phyloP scores from a whole-genome alignment of 1,284 basidiomycete species.

The Cutaneotrichosporon curvatum region DNA sequence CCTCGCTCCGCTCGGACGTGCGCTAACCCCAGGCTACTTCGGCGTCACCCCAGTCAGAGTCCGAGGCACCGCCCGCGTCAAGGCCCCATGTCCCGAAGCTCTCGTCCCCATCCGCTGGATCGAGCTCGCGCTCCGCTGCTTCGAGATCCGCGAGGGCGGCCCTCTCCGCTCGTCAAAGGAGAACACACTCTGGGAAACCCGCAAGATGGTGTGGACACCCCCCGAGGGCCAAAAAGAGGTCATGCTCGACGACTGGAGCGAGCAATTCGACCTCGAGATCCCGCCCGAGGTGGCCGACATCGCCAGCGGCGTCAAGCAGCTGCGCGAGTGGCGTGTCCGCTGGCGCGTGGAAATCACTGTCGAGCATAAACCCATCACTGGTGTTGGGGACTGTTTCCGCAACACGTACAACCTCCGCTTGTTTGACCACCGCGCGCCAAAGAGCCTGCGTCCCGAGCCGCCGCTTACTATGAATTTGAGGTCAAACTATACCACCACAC shows the following conservation, averaged over 20 bases:
- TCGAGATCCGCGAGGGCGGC: slow-evolving; percentile 21
- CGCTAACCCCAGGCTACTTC: slow-evolving; percentile 32
- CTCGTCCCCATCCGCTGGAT: slow-evolving; percentile 24
- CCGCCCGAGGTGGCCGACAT: slow-evolving; percentile 23
- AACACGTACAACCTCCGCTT: slow-evolving; percentile 28
- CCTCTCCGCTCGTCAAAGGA: slow-evolving; percentile 14
- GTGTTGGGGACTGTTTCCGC: slow-evolving; percentile 27
- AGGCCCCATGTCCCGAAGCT: slow-evolving; percentile 15
- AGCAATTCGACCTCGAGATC: slow-evolving; percentile 26
- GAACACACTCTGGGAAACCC: slow-evolving; percentile 28
- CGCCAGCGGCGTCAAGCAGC: slow-evolving; percentile 17
- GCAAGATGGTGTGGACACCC: slow-evolving; percentile 20
- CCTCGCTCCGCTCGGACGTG: too few relatives aligned
- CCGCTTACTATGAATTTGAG: slow-evolving; percentile 21
- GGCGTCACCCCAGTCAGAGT: slow-evolving; percentile 35
- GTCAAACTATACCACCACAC: slow-evolving; percentile 14
- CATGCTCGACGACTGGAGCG: slow-evolving; percentile 24
- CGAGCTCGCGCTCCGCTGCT: slow-evolving; percentile 24
- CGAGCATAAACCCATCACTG: slow-evolving; percentile 35
- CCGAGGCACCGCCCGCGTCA: slow-evolving; percentile 20
- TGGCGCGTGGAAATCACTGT: slow-evolving; percentile 35
- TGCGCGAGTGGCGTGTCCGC: slow-evolving; percentile 33
- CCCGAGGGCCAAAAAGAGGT: slow-evolving; percentile 18
- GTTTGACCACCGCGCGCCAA: slow-evolving; percentile 22
- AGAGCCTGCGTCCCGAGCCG: slow-evolving; percentile 24